Base-by-base conservation (phyloP, 2,329 filamentous ascomycete genomes). In the Fusarium proliferatum region DNA sequence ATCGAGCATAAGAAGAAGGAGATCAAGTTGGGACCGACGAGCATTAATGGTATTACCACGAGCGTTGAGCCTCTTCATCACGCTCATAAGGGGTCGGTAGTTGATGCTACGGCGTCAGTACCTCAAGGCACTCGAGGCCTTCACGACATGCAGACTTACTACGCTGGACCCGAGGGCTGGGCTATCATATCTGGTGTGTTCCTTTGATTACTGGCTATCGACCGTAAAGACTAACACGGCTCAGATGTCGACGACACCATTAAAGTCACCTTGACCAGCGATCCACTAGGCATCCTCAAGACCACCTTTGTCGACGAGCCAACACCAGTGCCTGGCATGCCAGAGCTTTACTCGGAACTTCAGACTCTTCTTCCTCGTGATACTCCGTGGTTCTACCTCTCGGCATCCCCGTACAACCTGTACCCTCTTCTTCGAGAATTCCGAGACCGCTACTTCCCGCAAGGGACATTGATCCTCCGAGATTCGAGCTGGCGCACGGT, bases 221-320 rank as follows among this genome's bases (percentile, higher is more conserved):
- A n/a, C 42, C 6, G 46, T 33, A 19, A 8, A 21, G n/a, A 21
- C 49, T 52, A 66, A 75, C 79, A 64, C 80, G 17, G 56, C 5
- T 5, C 19, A 91, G 96, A 98, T 77, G 90, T 98, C 74, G 96
- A 98, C 79, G 96, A 98, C 82, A 97, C 95, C 0, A 97, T 98
- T 85, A 98, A 98, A 83, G 85, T 95, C 74, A 98, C 96, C 0
- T 87, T 93, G 81, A 97, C 96, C 0, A 90, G 91, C 48, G 92
- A 94, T 56, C 91, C 94, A 0, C 87, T 93, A 12, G 94, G 94
- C 6, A 96, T 98, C 77, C 85, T 98, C 9, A 88, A 90, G 52
- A 92, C 92, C 58, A 98, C 96, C 0, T 98, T 98, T 78, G 89
- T 93, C 52, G 92, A 95, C 57, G 85, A 90, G 21, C 92, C 95